Base-by-base conservation (phyloP, 2,329 filamentous ascomycete species). In the Diplodia corticola region DNA sequence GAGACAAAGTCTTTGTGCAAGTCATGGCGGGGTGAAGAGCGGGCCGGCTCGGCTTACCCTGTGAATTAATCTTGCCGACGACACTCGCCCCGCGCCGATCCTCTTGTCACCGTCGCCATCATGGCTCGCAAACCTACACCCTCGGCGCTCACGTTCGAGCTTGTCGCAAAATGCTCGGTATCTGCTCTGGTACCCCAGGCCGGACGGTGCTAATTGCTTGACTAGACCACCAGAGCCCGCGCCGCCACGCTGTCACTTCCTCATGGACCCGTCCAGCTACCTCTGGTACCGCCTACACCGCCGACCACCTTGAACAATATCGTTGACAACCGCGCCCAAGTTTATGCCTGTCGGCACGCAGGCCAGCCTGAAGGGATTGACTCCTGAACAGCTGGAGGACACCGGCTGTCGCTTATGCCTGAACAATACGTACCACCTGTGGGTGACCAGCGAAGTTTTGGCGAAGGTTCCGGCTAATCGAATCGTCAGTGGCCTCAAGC, bases 341-440 rank as follows among this genome's bases (percentile, higher is more conserved):
- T 99, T 99, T 79, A 99, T 99, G 95, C 95, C 95, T 17, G 95
- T 99, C 50, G 95, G 95, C 33, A 99, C 95, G 0, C 95, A 99
- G 79, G 95, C 92, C 0, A 97, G 94, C 0, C 84, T 99, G 46
- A 99, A 99, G 77, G 95, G 95, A 50, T 74, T 99, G 65, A 98
- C 95, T 0, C 93, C 94, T 1, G 89, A 94, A 70, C 95, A 99
- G 75, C 84, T 99, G 2, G 93, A 95, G 73, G 89, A 92, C 64
- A 96, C 93, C 0, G 88, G 91, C 50, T 99, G 96, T 74, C 88
- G 91, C 67, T 81, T 99, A 49, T 99, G 95, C 77, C 82, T 99
- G 70, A 99, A 99, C 81, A 99, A 99, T 80, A 99, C 95, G 13
- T 99, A 99, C 75, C 95, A 99, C 77, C 82, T 99, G 68, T 82